These are phyloP conservation scores for Xanthoparmelia taractica DNA, from an alignment of 495 filamentous ascomycete genomes.

Conservation along the genomic window DNA sequence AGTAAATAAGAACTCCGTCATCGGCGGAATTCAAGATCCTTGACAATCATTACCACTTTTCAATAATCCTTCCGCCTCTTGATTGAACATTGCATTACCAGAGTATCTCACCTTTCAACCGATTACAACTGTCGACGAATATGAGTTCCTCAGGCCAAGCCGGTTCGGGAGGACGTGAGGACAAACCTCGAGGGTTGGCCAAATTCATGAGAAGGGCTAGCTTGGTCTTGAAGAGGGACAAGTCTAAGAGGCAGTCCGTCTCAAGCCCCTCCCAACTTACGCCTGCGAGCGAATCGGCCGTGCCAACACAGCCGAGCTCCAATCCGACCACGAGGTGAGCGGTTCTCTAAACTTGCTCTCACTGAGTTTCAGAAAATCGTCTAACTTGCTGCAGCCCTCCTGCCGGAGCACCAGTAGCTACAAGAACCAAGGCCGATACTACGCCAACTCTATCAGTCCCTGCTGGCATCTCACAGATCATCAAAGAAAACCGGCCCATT, in stretches of 20 bases:
- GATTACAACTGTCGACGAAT: background rate
- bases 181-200: slow-evolving; percentile 56
- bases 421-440: slow-evolving; percentile 4
- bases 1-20: background rate
- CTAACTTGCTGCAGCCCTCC: slow-evolving; percentile 17
- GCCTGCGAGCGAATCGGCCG: slow-evolving; percentile 11
- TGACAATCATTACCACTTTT: too few relatives aligned
- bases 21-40: too few relatives aligned
- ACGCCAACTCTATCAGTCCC: slow-evolving; percentile 16
- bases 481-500: slow-evolving; percentile 19
- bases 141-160: slow-evolving; percentile 21
- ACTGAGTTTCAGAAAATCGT: background rate
- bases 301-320: slow-evolving; percentile 15
- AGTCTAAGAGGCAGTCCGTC: slow-evolving; percentile 37
- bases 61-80: background rate
- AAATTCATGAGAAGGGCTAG: slow-evolving; percentile 58
- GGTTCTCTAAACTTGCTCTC: slow-evolving; percentile 7
- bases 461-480: slow-evolving; percentile 18
- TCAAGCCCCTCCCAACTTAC: slow-evolving; percentile 27
- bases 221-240: slow-evolving; percentile 51
- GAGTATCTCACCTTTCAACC: background rate
- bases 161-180: slow-evolving; percentile 25
- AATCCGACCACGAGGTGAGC: slow-evolving; percentile 31
- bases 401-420: slow-evolving; percentile 1
- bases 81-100: background rate